Evolutionary conservation across 768 basidiomycete genomes (phyloP), one percentile per base, ranked within the genome.

Genomic region (Phaeotremella skinneri): DNA sequence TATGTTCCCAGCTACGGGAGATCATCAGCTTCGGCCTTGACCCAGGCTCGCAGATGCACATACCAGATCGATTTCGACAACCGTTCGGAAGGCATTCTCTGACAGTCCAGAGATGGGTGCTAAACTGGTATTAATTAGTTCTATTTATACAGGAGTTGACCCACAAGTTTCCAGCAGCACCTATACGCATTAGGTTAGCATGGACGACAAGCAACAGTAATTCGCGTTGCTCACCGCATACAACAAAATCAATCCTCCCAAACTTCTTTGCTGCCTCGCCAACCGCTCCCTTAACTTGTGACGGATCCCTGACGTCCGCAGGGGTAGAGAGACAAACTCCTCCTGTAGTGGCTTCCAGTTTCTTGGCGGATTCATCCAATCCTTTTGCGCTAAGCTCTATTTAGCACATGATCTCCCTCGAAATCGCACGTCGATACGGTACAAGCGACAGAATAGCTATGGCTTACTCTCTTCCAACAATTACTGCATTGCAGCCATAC

Each of bases 41-140:
- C 5, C 23, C 11, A 26, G 43, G 43, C 20, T 9, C 7, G 32
- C 25, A 34, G 9, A n/a, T 37, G 11, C n/a, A 39, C 53, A 9
- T 70, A 89, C 90, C 9, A 90, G 87, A 77, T 98, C 94, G 67
- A 97, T 97, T 72, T 91, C 90, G 58, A 97, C 81, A 31, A 97
- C 93, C 0, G 92, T 91, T 73, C 81, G 84, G 82, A 97, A 97
- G 1, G 86, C 94, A 70, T 91, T 92, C 73, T 89, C 86, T 2
- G 90, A 91, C 59, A 96, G 82, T 1, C 82, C 84, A 37, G 85
- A 83, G 58, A 94, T 89, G 16, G 91, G 87, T 1, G 88, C 87
- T 27, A 99, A 81, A 79, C 75, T 76, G 53, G 13, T 6, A 34
- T 52, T 42, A 37, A 52, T 45, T n/a, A 25, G 16, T 16, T 27